Base-by-base conservation (phyloP, 352 stramenopile genomes). In the Phytophthora agathidicida region DNA sequence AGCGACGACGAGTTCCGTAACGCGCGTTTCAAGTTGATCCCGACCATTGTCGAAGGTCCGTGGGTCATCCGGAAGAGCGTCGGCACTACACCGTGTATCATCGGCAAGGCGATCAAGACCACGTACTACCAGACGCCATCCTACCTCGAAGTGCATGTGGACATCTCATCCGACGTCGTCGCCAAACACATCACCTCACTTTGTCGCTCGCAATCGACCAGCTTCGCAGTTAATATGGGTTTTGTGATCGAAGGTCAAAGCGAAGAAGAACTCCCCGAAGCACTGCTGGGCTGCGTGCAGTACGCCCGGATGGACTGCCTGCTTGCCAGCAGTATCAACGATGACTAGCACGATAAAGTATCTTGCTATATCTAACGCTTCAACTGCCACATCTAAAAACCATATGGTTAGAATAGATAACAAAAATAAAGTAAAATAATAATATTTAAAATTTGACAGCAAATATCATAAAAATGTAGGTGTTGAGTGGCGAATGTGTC, bases 51-150 rank as follows among this genome's bases (percentile, higher is more conserved):
- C 3, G 82, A 96, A 22, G 86, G 86, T 0, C 84, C 83, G 38
- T 96, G 84, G 84, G 56, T 96, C 43, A 74, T 96, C 27, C 84
- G 83, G 49, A 92, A 93, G 43, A 90, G 80, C 23, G 83, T 93
- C 1, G 83, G 84, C 7, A 65, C 51, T 57, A 93, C 89, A 48
- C 84, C 86, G 2, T 80, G 87, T 36, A 93, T 93, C 42, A 68
- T 96, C 32, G 79, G 71, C 13, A 84, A 96, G 41, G 73, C 68
- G 0, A 74, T 94, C 9, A 60, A 86, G 36, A 75, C 89, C 26
- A 67, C 61, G 7, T 96, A 83, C 58, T 94, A 66, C 59, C 68
- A 87, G 49, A 68, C 68, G 0, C 44, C 65, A 7, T 67, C 73
- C 10, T 96, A 94, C 56, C 66, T 94, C 7, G 86, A 96, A 60